Evolutionary conservation across 2,329 filamentous ascomycete species (phyloP).

Genomic region (Talaromyces islandicus): DNA sequence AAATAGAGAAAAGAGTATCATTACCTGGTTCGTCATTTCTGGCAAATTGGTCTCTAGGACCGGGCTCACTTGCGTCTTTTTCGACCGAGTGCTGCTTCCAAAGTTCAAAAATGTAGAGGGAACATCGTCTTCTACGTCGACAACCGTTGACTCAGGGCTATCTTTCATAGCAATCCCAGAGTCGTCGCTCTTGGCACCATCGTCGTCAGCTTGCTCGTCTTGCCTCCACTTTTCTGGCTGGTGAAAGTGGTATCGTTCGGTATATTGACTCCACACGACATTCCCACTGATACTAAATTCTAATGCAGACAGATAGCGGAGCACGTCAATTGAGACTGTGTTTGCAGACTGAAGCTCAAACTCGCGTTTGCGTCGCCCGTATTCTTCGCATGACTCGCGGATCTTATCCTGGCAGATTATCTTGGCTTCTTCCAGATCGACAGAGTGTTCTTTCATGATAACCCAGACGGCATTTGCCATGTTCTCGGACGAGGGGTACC

Average conservation of each 20-base stretch:
- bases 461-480: slow-evolving; percentile 38
- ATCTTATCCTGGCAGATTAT: slow-evolving; percentile 12
- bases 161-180: not conserved
- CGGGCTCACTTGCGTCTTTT: not conserved
- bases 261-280: not conserved
- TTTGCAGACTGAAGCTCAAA: not conserved
- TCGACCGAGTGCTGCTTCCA: not conserved
- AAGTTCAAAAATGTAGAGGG: not conserved
- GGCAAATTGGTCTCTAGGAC: not conserved
- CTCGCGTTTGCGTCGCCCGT: not conserved
- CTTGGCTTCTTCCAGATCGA: slow-evolving; percentile 24
- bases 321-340: not conserved
- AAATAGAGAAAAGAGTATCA: not conserved
- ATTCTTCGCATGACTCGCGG: not conserved
- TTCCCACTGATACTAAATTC: not conserved
- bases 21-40: not conserved
- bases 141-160: not conserved
- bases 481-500: slow-evolving; percentile 12
- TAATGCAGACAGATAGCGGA: not conserved
- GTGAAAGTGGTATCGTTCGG: not conserved
- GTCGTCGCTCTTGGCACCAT: not conserved
- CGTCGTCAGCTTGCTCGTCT: not conserved
- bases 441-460: slow-evolving; percentile 30
- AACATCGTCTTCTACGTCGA: not conserved
- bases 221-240: not conserved